These are phyloP conservation scores for Olyra latifolia DNA, from an alignment of 176 grass and related monocot genomes.

Conservation along the genomic window DNA sequence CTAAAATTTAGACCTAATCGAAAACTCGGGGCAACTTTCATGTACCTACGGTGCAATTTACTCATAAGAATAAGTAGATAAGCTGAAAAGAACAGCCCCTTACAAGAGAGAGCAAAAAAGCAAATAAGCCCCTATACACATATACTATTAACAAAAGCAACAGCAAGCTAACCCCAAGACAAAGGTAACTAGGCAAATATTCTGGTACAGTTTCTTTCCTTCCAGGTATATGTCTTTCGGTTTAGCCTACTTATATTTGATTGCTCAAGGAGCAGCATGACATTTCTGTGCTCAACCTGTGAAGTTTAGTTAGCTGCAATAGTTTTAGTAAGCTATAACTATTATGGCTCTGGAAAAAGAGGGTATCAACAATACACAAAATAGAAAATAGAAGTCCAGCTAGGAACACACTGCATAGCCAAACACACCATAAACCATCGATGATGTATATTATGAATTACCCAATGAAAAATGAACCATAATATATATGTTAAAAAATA, in stretches of 20 bases:
- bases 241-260: conserved; percentile 5
- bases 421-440: background rate
- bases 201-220: background rate
- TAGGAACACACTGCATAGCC: background rate
- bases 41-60: no score
- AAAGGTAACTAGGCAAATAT: background rate
- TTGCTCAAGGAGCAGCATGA: background rate
- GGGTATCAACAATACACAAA: background rate
- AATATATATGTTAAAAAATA: conserved; percentile 16
- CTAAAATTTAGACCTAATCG: no score
- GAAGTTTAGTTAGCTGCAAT: background rate
- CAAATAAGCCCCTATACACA: no score
- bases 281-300: background rate
- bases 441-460: background rate
- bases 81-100: no score
- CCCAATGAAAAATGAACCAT: conserved; percentile 4
- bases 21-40: no score
- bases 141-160: background rate
- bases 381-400: background rate
- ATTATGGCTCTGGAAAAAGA: background rate
- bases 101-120: no score
- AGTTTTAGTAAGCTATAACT: background rate
- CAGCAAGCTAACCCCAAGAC: background rate
- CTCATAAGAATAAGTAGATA: no score
- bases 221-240: conserved; percentile 4